Conservation (phyloP, 768 basidiomycete genomes). For the Collybiopsis confluens region DNA sequence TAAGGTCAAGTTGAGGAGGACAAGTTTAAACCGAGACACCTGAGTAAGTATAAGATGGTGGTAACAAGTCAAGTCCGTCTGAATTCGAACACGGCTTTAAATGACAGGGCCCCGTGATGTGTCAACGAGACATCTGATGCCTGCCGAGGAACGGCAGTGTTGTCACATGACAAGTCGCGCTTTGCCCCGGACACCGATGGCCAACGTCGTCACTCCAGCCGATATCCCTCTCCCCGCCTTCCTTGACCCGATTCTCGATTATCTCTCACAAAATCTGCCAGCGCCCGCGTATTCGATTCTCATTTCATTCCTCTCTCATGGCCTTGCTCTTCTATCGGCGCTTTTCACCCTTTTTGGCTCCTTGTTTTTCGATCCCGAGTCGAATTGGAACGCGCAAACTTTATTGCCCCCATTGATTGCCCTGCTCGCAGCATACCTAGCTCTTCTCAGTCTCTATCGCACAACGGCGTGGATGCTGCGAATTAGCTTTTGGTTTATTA, state of each 20-base stretch:
- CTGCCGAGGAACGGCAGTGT: no score
- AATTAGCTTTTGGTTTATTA: slow-evolving; percentile 62
- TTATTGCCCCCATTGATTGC: slow-evolving; percentile 73
- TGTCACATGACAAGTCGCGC: no score
- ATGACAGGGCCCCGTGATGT: not conserved
- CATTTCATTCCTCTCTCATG: slow-evolving; percentile 47
- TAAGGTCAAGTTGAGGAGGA: not conserved
- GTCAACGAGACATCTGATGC: no score
- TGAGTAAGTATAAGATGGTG: slow-evolving; percentile 14
- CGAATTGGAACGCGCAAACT: slow-evolving; percentile 62
- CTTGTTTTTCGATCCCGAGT: slow-evolving; percentile 33
- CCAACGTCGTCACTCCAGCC: slow-evolving; percentile 6
- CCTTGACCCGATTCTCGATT: slow-evolving; percentile 51
- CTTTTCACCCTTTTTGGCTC: slow-evolving; percentile 43
- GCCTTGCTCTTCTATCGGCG: slow-evolving; percentile 46
- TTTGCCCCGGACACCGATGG: not conserved
- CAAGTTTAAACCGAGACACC: slow-evolving; percentile 14
- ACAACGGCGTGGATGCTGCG: slow-evolving; percentile 74
- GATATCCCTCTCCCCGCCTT: slow-evolving; percentile 35
- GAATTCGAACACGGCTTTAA: not conserved
- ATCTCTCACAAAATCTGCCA: slow-evolving; percentile 52
- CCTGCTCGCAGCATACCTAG: slow-evolving; percentile 68
- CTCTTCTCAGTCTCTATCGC: slow-evolving; percentile 72
- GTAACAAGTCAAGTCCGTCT: slow-evolving; percentile 6
- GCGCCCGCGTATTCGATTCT: slow-evolving; percentile 49